A percentile compares a stretch with the other conserved stretches of the same genome.
phyloP scores from a whole-genome alignment of 2,329 filamentous ascomycete species.

The Pseudogymnoascus verrucosus region DNA sequence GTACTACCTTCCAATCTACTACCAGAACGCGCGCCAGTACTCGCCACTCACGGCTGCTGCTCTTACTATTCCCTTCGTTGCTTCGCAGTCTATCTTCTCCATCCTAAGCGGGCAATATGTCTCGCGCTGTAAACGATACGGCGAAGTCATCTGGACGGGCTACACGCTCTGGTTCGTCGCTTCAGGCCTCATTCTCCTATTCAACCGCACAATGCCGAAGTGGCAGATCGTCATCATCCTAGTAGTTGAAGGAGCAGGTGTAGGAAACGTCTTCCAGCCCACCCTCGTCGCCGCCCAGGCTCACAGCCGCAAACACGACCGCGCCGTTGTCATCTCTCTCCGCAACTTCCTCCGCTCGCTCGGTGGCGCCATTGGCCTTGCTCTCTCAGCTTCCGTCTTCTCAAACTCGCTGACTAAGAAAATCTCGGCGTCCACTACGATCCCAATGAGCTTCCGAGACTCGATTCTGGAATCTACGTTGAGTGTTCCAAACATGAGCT shows the following conservation, averaged over 20 bases:
- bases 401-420: conserved; percentile 26
- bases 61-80: conserved; percentile 42
- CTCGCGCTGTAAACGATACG: conserved; percentile 47
- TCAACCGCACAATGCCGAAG: conserved; percentile 35
- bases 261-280: conserved; percentile 42
- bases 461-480: conserved; percentile 22
- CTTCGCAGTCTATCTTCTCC: conserved; percentile 38
- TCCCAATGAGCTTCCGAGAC: conserved; percentile 16
- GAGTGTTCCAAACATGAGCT: conserved; percentile 19
- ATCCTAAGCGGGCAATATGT: conserved; percentile 49
- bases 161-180: conserved; percentile 37
- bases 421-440: conserved; percentile 11
- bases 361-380: conserved; percentile 50
- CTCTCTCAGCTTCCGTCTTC: conserved; percentile 46
- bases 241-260: conserved; percentile 42
- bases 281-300: conserved; percentile 50
- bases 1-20: conserved; percentile 55
- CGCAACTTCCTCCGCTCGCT: conserved; percentile 55
- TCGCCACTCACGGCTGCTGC: conserved; percentile 39
- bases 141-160: conserved; percentile 45
- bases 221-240: conserved; percentile 44
- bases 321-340: conserved; percentile 54
- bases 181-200: conserved; percentile 43
- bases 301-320: conserved; percentile 46
- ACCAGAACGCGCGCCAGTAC: conserved; percentile 43